Evolutionary conservation across 495 filamentous ascomycete genomes (phyloP).

Genomic region (Baudoinia panamericana): DNA sequence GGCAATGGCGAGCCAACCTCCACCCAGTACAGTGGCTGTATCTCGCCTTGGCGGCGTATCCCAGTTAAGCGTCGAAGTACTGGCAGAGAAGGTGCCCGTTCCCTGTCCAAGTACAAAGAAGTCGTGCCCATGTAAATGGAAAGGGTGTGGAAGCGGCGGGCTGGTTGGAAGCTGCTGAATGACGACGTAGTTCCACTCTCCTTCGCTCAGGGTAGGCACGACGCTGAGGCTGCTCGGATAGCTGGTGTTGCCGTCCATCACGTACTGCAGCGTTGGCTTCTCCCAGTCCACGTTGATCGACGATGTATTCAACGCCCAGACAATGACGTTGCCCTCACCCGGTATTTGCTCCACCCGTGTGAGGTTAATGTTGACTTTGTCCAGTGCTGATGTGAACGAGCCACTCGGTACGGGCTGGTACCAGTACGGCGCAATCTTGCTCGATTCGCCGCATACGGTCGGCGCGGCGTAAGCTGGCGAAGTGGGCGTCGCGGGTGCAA

Average conservation of each 20-base stretch:
- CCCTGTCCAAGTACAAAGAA: slow-evolving; percentile 28
- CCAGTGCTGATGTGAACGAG: slow-evolving; percentile 1
- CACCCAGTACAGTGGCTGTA: slow-evolving; percentile 26
- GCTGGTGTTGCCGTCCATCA: slow-evolving; percentile 22
- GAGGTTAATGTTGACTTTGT: slow-evolving; percentile 7
- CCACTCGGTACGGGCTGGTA: slow-evolving; percentile 11
- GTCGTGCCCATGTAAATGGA: slow-evolving; percentile 34
- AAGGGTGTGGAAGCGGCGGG: slow-evolving; percentile 27
- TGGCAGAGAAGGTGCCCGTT: slow-evolving; percentile 9
- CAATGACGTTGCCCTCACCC: slow-evolving; percentile 21
- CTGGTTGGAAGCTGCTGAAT: slow-evolving; percentile 20
- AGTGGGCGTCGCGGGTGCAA: slow-evolving; percentile 17
- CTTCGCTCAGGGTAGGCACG: slow-evolving; percentile 16
- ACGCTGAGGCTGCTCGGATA: slow-evolving; percentile 23
- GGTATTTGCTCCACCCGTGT: slow-evolving; percentile 16
- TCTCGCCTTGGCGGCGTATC: slow-evolving; percentile 28
- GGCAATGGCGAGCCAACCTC: slow-evolving; percentile 27
- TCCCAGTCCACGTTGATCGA: slow-evolving; percentile 24
- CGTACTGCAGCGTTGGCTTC: slow-evolving; percentile 21
- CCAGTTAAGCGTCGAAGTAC: slow-evolving; percentile 19
- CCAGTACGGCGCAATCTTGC: slow-evolving; percentile 21
- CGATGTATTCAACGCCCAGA: slow-evolving; percentile 26
- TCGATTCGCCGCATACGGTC: slow-evolving; percentile 23
- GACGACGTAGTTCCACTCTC: slow-evolving; percentile 28
- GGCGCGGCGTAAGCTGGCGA: slow-evolving; percentile 9